A percentile compares a stretch with the other conserved stretches of the same genome.
Evolutionary conservation across 805 yeast species (phyloP).

Genomic region (Cyberlindnera veronae): DNA sequence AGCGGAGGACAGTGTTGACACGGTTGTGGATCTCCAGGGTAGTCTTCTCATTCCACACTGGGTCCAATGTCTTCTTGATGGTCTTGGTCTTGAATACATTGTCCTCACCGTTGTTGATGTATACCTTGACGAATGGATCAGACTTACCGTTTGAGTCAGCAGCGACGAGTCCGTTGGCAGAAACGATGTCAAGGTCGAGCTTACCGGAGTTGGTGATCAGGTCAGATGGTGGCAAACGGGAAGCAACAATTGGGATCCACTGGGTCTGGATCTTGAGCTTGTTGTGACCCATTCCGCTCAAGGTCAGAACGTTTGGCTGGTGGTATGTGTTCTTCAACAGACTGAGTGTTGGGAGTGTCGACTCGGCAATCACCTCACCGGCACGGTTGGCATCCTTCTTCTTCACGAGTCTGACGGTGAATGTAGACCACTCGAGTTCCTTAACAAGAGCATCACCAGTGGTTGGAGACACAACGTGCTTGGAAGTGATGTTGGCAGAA

Average conservation of each 20-base stretch:
- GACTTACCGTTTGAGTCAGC: conserved; percentile 93
- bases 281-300: conserved; percentile 51
- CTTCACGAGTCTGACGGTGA: conserved; percentile 58
- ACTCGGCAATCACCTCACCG: conserved; percentile 57
- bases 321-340: conserved; percentile 63
- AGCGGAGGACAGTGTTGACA: conserved; percentile 52
- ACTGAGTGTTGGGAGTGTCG: conserved; percentile 61
- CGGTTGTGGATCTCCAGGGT: conserved; percentile 56
- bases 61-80: conserved; percentile 81
- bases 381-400: conserved; percentile 51
- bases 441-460: conserved; percentile 75
- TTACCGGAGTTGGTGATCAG: conserved; percentile 72
- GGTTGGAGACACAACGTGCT: conserved; percentile 36
- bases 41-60: conserved; percentile 80
- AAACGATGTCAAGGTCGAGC: conserved; percentile 54
- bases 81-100: conserved; percentile 70
- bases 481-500: conserved; percentile 44
- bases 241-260: conserved; percentile 72
- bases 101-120: conserved; percentile 57
- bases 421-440: conserved; percentile 72
- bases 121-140: conserved; percentile 81
- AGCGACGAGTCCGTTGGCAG: conserved; percentile 67
- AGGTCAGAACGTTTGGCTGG: conserved; percentile 51
- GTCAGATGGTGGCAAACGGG: conserved; percentile 69
- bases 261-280: conserved; percentile 58